These are phyloP conservation scores for Deinandra increscens DNA, from an alignment of 129 eudicot genomes.

Conservation along the genomic window DNA sequence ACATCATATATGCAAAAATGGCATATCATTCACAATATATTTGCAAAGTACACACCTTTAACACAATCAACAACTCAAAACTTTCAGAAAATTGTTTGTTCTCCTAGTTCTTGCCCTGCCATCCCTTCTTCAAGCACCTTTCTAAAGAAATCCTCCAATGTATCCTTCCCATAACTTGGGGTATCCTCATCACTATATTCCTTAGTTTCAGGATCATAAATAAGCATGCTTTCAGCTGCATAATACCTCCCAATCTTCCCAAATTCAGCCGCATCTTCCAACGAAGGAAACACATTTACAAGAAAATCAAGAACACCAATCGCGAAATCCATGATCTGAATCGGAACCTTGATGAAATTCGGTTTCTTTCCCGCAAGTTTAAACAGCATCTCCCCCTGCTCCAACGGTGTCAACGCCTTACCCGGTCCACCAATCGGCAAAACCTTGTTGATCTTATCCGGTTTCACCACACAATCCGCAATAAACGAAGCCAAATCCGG, in stretches of 20 bases:
- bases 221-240: constrained; percentile 92
- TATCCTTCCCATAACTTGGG: constrained; percentile 90
- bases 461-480: constrained; percentile 68
- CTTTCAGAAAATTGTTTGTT: constrained; percentile 59
- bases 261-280: constrained; percentile 93
- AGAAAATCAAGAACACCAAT: constrained; percentile 89
- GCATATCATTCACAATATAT: constrained; percentile 17
- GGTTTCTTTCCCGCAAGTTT: constrained; percentile 74
- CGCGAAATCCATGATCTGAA: constrained; percentile 87
- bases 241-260: constrained; percentile 97
- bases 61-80: constrained; percentile 1
- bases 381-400: constrained; percentile 95
- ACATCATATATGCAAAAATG: constrained; percentile 35
- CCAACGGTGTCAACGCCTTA: constrained; percentile 85
- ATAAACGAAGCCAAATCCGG: constrained; percentile 82
- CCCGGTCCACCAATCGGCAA: constrained; percentile 95
- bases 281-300: constrained; percentile 65
- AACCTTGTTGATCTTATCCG: constrained; percentile 57
- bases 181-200: constrained; percentile 72
- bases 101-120: constrained; percentile 95
- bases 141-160: constrained; percentile 83
- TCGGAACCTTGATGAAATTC: constrained; percentile 80
- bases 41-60: constrained; percentile 28
- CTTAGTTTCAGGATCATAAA: constrained; percentile 80
- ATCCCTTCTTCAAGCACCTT: constrained; percentile 84